Evolutionary conservation across 768 basidiomycete genomes (phyloP).

Genomic region (Pisolithus sp.): DNA sequence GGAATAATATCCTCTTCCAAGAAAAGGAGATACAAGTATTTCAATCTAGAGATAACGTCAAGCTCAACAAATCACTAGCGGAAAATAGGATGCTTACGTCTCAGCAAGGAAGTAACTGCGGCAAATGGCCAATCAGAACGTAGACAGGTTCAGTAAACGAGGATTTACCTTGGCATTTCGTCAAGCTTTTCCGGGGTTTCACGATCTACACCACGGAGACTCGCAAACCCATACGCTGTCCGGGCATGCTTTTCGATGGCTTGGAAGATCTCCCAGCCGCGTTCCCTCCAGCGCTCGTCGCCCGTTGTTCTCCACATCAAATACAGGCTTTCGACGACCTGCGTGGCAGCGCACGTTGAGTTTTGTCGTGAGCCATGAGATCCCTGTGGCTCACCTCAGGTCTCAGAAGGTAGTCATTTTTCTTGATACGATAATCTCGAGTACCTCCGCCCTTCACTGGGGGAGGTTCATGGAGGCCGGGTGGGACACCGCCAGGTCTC

Average conservation of each 20-base stretch:
- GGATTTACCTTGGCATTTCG: constrained; percentile 40
- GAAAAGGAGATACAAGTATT: constrained; percentile 71
- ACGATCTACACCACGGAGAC: constrained; percentile 32
- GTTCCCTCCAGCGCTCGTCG: constrained; percentile 44
- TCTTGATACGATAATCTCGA: constrained; percentile 36
- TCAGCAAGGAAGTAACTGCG: constrained; percentile 49
- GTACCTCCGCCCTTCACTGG: constrained; percentile 8
- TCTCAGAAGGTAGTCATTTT: constrained; percentile 35
- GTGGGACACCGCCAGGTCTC: constrained; percentile 27
- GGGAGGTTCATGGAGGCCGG: constrained; percentile 25
- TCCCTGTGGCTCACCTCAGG: constrained; percentile 40
- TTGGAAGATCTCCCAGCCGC: constrained; percentile 40
- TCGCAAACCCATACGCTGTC: constrained; percentile 42
- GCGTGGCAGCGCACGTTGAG: not conserved
- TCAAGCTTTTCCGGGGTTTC: constrained; percentile 28
- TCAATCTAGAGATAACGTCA: constrained; percentile 37
- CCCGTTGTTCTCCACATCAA: constrained; percentile 49
- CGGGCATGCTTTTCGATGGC: constrained; percentile 43
- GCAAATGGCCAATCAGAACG: not conserved
- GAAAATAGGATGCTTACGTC: constrained; percentile 29
- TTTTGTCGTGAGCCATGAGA: not conserved
- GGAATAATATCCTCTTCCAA: constrained; percentile 53
- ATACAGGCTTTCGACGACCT: constrained; percentile 52
- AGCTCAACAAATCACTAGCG: not conserved
- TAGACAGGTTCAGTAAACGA: not conserved